Conservation (phyloP, 106 monocot genomes). For the Hemerocallis citrina region DNA sequence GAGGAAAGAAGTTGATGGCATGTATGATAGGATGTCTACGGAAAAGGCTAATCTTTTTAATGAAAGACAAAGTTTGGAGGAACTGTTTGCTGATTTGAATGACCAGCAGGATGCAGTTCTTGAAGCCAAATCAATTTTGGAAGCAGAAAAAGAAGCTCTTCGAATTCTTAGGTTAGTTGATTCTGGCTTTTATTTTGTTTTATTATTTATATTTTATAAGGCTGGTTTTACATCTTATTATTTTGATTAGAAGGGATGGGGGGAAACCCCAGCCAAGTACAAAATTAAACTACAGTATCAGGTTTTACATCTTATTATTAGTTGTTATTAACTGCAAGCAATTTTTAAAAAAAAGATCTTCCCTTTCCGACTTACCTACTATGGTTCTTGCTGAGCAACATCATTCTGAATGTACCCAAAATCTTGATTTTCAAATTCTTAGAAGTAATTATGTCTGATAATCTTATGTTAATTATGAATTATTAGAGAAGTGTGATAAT, state of each 20-base stretch:
- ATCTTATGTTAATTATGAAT: no score
- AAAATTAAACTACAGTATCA: not conserved
- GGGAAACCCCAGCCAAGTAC: not conserved
- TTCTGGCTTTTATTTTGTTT: not conserved
- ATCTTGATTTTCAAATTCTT: no score
- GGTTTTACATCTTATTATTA: not conserved
- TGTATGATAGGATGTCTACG: slow-evolving; percentile 35
- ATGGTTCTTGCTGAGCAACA: no score
- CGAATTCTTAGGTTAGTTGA: slow-evolving; percentile 63
- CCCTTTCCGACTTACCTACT: no score
- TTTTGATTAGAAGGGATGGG: not conserved
- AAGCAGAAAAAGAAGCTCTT: slow-evolving; percentile 84
- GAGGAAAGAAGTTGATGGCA: slow-evolving; percentile 58
- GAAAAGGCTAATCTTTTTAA: slow-evolving; percentile 28
- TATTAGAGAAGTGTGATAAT: no score
- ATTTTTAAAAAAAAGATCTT: no score
- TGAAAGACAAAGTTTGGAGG: slow-evolving; percentile 40
- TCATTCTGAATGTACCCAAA: no score
- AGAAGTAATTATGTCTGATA: no score
- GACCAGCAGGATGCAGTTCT: slow-evolving; percentile 36
- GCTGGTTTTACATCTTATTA: not conserved
- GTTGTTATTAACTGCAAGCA: no score
- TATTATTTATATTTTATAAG: not conserved
- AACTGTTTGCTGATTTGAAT: slow-evolving; percentile 14
- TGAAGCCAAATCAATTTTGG: slow-evolving; percentile 69